phyloP scores from a whole-genome alignment of 768 basidiomycete genomes.

The Podaxis mareebaensis region DNA sequence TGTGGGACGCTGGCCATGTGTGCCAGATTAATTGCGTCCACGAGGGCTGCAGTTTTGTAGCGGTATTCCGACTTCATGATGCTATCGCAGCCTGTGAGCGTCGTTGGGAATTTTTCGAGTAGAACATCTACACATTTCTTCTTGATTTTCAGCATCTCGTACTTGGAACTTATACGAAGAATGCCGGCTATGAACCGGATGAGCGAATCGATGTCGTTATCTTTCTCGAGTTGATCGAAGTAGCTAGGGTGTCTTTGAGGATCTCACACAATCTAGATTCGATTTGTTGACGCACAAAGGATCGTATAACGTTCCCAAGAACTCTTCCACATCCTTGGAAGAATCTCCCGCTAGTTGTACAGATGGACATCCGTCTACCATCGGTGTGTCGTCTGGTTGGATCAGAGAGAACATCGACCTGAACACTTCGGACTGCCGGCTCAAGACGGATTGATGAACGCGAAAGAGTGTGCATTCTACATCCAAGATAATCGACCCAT shows the following conservation, averaged over 20 bases:
- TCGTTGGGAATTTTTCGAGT: constrained; percentile 41
- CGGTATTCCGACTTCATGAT: constrained; percentile 36
- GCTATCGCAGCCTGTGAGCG: constrained; percentile 37
- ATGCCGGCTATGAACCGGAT: constrained; percentile 43
- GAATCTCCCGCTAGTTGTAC: constrained; percentile 26
- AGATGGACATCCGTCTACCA: constrained; percentile 37
- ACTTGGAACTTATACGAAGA: constrained; percentile 45
- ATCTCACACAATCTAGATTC: constrained; percentile 2
- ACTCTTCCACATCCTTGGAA: constrained; percentile 33
- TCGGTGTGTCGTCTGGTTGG: constrained; percentile 33
- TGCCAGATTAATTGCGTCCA: constrained; percentile 42
- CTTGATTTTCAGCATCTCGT: constrained; percentile 37
- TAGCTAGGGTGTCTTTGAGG: constrained; percentile 26
- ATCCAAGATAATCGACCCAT: constrained; percentile 41
- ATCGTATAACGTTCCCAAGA: constrained; percentile 38
- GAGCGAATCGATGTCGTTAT: constrained; percentile 33
- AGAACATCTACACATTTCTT: constrained; percentile 40
- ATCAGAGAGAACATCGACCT: constrained; percentile 38
- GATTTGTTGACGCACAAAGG: constrained; percentile 33
- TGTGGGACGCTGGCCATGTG: constrained; percentile 39
- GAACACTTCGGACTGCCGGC: constrained; percentile 42
- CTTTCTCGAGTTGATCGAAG: constrained; percentile 37
- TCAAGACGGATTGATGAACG: constrained; percentile 39
- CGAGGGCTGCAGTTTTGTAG: constrained; percentile 38
- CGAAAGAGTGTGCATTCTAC: constrained; percentile 33